Evolutionary conservation across 495 filamentous ascomycete genomes (phyloP), one percentile per base, ranked within the genome.

Genomic region (Podospora pseudocomata): DNA sequence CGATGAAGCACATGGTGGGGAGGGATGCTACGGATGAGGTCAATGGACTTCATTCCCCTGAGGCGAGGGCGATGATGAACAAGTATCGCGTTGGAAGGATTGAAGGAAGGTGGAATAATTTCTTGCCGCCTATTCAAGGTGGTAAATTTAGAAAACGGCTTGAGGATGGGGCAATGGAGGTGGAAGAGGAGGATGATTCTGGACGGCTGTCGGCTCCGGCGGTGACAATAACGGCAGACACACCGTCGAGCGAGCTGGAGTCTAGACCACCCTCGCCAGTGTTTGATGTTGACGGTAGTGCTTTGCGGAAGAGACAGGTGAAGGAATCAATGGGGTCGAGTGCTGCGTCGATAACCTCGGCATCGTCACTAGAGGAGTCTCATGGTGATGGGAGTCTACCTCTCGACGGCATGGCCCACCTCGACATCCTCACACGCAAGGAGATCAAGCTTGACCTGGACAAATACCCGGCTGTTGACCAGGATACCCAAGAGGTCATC

Each of bases 11-110:
- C 76, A 94, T 98, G 93, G 89, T 99, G 63, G 95, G 95, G 63
- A 86, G 92, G 80, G 95, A 99, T 88, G 96, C 92, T 53, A 97
- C 95, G 19, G 93, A 97, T 78, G 95, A 98, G 79, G 89, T 97
- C 73, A 93, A 91, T 78, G 90, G 87, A 66, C 80, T 98, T 26
- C 95, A 99, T 76, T 97, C 94, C 13, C 62, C 78, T 67, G 91
- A 94, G 76, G 89, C 96, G 44, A 85, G 86, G 68, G 76, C 87
- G 65, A 87, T 85, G 73, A 97, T 98, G 92, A 77, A 86, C 34
- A 84, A 83, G 63, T 99, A 91, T 76, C 88, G 92, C 65, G 93
- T 99, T 75, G 95, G 95, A 58, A 85, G 84, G 69, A 86, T 97
- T 57, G 86, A 94, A 73, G 92, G 91, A 32, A 83, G 80, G 66